Evolutionary conservation across 305 asterid species (phyloP), one percentile per base, ranked within the genome.

Genomic region (Caryopteris hybrid): DNA sequence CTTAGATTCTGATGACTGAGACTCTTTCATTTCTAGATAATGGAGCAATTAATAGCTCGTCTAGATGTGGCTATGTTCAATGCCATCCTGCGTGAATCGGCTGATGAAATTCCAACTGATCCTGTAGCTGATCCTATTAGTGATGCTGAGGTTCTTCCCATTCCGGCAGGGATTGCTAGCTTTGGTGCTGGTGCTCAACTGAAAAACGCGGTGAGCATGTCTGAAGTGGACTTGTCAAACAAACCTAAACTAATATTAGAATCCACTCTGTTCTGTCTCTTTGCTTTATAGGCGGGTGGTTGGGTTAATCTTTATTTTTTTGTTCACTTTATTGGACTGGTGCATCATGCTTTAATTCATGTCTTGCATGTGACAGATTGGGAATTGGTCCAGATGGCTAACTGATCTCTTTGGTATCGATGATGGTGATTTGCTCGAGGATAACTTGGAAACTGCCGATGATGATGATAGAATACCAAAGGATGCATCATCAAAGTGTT

Each of bases 141-240:
- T 78, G 95, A 91, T 78, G 80, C 86, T 4, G 77, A 72, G 21
- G 96, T 91, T 81, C 98, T 91, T 69, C 98, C 98, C 14, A 77
- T 91, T 79, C 88, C 88, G 68, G 75, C 87, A 9, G 98, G 94
- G 76, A 78, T 84, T 77, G 86, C 98, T 61, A 91, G 98, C 79
- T 91, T 91, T 65, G 94, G 94, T 52, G 90, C 95, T 43, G 98
- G 98, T 71, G 98, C 95, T 42, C 96, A 89, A 70, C 87, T 89
- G 75, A 91, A 91, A 78, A 89, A 78, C 73, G 88, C 84, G 78
- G 98, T 92, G 69, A 87, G 96, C 68, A 34, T 64, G 0, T 14
- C 51, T 34, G 21, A 14, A 4, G 31, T 18, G 16, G 21, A 11
- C 60, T 48, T 50, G 20, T 54, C 2, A 5, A 12, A 39, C 39